Evolutionary conservation across 202 grass and related monocot genomes (phyloP).

Genomic region (Elaeis oleifera): DNA sequence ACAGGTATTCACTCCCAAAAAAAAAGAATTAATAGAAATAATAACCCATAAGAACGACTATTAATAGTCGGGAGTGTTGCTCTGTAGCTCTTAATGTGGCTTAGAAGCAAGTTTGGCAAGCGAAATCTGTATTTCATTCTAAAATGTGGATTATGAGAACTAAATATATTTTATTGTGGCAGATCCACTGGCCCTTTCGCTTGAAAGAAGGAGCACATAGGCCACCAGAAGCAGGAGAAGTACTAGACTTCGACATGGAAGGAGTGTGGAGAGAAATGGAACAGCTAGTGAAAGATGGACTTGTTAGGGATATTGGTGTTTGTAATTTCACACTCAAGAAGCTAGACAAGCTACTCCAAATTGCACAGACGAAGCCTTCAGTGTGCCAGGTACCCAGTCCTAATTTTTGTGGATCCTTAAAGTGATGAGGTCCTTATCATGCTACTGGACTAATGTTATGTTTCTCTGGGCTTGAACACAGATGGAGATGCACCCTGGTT

Average conservation of each 20-base stretch:
- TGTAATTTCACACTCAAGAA: slow-evolving; percentile 63
- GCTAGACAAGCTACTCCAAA: slow-evolving; percentile 42
- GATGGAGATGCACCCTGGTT: slow-evolving; percentile 86
- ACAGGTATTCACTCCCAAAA: no score
- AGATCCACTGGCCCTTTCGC: slow-evolving; percentile 79
- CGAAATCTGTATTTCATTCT: no score
- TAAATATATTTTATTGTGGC: neutral
- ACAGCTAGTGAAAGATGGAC: slow-evolving; percentile 50
- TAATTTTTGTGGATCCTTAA: neutral
- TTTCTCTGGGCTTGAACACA: slow-evolving; percentile 15
- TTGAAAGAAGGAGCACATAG: slow-evolving; percentile 60
- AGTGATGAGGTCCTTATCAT: no score
- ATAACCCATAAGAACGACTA: no score
- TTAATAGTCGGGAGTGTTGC: no score
- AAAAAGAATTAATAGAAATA: no score
- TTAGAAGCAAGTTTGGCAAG: no score
- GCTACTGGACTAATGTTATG: no score
- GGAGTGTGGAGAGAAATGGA: slow-evolving; percentile 87
- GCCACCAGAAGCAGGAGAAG: slow-evolving; percentile 56
- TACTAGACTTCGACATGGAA: slow-evolving; percentile 75
- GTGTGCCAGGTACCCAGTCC: slow-evolving; percentile 51
- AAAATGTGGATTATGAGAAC: no score
- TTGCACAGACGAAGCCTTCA: slow-evolving; percentile 37
- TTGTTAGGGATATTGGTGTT: slow-evolving; percentile 54
- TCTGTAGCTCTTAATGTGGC: no score